phyloP scores from a whole-genome alignment of 352 stramenopile genomes.

The Elongisporangium anandrum region DNA sequence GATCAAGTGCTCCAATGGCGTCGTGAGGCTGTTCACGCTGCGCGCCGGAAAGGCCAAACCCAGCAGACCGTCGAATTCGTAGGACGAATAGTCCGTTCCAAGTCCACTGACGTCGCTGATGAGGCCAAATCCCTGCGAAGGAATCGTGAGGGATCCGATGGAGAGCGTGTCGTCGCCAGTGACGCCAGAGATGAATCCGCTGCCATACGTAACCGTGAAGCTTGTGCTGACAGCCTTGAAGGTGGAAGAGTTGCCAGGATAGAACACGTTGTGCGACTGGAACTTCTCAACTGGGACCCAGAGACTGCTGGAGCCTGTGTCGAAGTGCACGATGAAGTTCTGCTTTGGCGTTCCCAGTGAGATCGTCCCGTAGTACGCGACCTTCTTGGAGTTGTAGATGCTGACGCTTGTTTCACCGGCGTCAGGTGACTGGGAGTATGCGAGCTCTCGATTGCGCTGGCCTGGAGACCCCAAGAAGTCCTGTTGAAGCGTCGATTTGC shows the following conservation, averaged over 20 bases:
- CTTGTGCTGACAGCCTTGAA: slow-evolving; percentile 89
- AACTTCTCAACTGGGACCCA: slow-evolving; percentile 92
- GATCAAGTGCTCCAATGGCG: slow-evolving; percentile 93
- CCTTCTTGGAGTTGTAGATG: slow-evolving; percentile 56
- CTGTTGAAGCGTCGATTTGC: not conserved
- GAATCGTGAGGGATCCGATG: slow-evolving; percentile 55
- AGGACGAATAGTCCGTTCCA: slow-evolving; percentile 92
- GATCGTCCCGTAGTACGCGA: slow-evolving; percentile 93
- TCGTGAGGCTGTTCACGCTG: slow-evolving; percentile 89
- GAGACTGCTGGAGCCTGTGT: slow-evolving; percentile 95
- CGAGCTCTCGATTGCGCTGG: not conserved
- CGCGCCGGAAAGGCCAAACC: slow-evolving; percentile 95
- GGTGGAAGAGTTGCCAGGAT: slow-evolving; percentile 77
- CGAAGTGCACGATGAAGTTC: slow-evolving; percentile 94
- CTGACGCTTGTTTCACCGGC: slow-evolving; percentile 9
- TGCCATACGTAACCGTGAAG: slow-evolving; percentile 90
- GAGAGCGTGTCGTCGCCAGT: slow-evolving; percentile 88
- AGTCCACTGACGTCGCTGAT: slow-evolving; percentile 95
- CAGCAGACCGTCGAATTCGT: slow-evolving; percentile 98
- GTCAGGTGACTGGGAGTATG: not conserved
- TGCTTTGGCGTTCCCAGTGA: slow-evolving; percentile 88
- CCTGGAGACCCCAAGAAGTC: no score
- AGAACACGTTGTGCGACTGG: slow-evolving; percentile 78
- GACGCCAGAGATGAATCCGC: slow-evolving; percentile 89
- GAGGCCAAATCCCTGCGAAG: slow-evolving; percentile 93